Evolutionary conservation across 768 basidiomycete genomes (phyloP).

Genomic region (Arthromyces matolae): DNA sequence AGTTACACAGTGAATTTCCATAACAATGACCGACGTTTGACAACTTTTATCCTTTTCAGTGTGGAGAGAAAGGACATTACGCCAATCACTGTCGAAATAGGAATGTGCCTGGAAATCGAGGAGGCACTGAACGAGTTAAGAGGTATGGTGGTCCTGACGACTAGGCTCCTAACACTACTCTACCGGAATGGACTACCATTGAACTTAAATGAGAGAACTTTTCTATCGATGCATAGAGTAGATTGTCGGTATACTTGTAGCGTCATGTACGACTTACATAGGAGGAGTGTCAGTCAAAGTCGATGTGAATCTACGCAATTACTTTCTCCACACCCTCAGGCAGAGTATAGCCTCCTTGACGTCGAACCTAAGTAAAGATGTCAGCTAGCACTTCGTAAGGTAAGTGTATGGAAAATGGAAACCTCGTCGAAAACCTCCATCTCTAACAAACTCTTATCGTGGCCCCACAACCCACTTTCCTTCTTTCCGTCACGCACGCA

Average conservation of each 20-base stretch:
- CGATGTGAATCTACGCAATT: too few relatives aligned
- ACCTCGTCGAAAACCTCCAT: constrained; percentile 89
- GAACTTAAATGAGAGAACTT: too few relatives aligned
- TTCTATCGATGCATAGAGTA: too few relatives aligned
- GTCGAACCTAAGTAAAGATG: constrained; percentile 45
- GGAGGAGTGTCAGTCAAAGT: too few relatives aligned
- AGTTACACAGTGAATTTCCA: constrained; percentile 14
- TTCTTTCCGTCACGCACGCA: constrained; percentile 69
- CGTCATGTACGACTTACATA: too few relatives aligned
- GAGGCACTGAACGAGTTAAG: constrained; percentile 65
- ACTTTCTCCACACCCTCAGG: constrained; percentile 64
- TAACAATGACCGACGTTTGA: constrained; percentile 2
- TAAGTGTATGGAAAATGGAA: constrained; percentile 11
- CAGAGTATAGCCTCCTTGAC: constrained; percentile 62
- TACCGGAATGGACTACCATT: too few relatives aligned
- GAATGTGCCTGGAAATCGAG: constrained; percentile 88
- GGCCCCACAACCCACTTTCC: constrained; percentile 73
- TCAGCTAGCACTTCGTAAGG: neutral
- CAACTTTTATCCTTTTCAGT: constrained; percentile 49
- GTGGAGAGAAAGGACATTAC: constrained; percentile 91
- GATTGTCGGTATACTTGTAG: too few relatives aligned
- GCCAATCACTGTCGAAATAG: constrained; percentile 91
- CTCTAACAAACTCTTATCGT: constrained; percentile 73
- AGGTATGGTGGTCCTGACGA: constrained; percentile 31
- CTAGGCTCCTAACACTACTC: too few relatives aligned